phyloP scores from a whole-genome alignment of 1,139 yeast species.

The Candida albicans region DNA sequence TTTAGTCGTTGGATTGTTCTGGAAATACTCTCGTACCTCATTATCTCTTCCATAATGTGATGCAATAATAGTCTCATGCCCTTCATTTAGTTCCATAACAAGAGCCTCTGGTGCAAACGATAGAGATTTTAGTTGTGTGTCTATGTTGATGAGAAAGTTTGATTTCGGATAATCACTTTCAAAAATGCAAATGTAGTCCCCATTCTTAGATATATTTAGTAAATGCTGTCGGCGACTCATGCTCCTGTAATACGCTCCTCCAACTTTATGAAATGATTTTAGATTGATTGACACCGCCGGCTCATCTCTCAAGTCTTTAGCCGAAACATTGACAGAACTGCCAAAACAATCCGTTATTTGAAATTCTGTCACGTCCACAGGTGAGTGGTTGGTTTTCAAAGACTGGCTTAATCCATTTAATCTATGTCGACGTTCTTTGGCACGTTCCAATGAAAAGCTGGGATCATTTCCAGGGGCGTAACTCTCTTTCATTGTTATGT shows the following conservation, averaged over 20 bases:
- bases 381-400: background rate
- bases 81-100: slow-evolving; percentile 10
- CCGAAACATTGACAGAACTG: background rate
- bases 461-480: slow-evolving; percentile 2
- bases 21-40: slow-evolving; percentile 14
- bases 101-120: slow-evolving; percentile 11
- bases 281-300: slow-evolving; percentile 5
- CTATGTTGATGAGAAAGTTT: slow-evolving; percentile 10
- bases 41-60: slow-evolving; percentile 12
- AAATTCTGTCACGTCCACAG: background rate
- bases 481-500: slow-evolving; percentile 1
- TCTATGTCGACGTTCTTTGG: slow-evolving; percentile 5
- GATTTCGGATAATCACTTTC: slow-evolving; percentile 6
- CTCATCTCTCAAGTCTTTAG: background rate
- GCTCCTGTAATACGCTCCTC: slow-evolving; percentile 1
- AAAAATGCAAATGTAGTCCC: slow-evolving; percentile 11
- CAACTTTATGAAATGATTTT: slow-evolving; percentile 6
- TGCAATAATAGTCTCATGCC: slow-evolving; percentile 10
- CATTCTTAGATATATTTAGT: slow-evolving; percentile 13
- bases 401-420: slow-evolving; percentile 1
- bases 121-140: slow-evolving; percentile 11
- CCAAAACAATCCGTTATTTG: slow-evolving; percentile 10
- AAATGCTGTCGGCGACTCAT: background rate
- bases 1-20: slow-evolving; percentile 8
- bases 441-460: background rate